Percentiles rank a stretch among this genome's conserved stretches.
phyloP scores from a whole-genome alignment of 2,329 filamentous ascomycete genomes.

The Aspergillus ochraceoroseus region DNA sequence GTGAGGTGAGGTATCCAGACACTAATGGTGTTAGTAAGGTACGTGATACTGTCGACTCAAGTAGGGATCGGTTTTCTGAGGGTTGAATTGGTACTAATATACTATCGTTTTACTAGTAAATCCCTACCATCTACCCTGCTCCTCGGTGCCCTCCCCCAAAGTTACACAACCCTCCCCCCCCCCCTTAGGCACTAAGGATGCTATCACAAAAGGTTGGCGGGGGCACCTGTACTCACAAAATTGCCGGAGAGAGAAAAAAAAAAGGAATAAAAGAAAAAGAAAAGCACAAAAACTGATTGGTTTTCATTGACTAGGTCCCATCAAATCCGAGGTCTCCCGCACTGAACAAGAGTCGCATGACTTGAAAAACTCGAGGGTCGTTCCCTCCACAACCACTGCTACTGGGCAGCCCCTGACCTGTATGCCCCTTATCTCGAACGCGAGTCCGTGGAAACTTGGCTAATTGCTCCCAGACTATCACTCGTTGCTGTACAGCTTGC shows the following conservation, averaged over 20 bases:
- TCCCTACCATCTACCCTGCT: not conserved
- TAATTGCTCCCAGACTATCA: constrained; percentile 53
- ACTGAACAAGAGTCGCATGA: constrained; percentile 56
- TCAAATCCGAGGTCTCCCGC: constrained; percentile 53
- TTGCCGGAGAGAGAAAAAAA: not conserved
- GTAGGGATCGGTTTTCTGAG: not conserved
- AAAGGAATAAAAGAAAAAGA: no score
- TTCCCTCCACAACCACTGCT: constrained; percentile 52
- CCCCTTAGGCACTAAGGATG: constrained; percentile 24
- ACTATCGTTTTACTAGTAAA: constrained; percentile 16
- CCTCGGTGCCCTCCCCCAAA: not conserved
- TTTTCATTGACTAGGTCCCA: constrained; percentile 41
- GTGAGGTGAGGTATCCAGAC: constrained; percentile 39
- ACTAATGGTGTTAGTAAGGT: constrained; percentile 40
- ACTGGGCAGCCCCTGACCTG: constrained; percentile 60
- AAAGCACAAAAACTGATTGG: constrained; percentile 1
- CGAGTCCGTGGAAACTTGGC: constrained; percentile 7
- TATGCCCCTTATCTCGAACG: constrained; percentile 33
- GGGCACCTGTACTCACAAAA: constrained; percentile 1
- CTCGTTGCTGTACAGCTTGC: constrained; percentile 60
- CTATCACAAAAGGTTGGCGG: constrained; percentile 25
- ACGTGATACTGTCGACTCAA: constrained; percentile 10
- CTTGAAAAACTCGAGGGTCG: constrained; percentile 51
- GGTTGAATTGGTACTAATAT: constrained; percentile 8
- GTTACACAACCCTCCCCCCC: constrained; percentile 19